Conservation (phyloP, 352 stramenopile species). For the Pythium grandisporangium region DNA sequence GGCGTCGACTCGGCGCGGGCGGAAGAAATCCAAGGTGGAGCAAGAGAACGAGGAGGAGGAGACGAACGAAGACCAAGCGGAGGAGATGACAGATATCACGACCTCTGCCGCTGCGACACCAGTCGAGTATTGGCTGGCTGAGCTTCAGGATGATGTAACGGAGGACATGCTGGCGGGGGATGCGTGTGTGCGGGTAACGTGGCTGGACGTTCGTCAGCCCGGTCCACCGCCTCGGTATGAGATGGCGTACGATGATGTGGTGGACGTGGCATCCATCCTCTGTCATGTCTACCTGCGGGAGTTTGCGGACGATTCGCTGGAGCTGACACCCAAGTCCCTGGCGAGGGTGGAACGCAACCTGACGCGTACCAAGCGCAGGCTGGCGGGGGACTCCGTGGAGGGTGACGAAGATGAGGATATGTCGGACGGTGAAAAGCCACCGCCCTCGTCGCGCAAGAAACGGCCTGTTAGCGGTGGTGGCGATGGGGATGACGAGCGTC, state of each 20-base stretch:
- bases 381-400: conserved; percentile 4
- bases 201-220: conserved; percentile 32
- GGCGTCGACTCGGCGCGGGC: neutral
- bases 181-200: conserved; percentile 40
- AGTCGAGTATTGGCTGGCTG: conserved; percentile 57
- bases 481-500: conserved; percentile 10
- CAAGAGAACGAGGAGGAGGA: conserved; percentile 8
- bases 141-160: conserved; percentile 70
- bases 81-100: neutral
- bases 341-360: conserved; percentile 34
- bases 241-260: conserved; percentile 46
- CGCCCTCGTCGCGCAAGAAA: conserved; percentile 18
- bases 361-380: conserved; percentile 21
- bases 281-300: conserved; percentile 62
- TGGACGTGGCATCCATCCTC: conserved; percentile 58
- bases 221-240: conserved; percentile 21
- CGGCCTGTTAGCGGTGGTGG: conserved; percentile 2
- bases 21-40: conserved; percentile 1
- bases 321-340: conserved; percentile 61
- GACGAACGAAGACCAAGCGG: neutral
- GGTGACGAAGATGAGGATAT: conserved; percentile 24
- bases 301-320: conserved; percentile 19
- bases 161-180: conserved; percentile 55
- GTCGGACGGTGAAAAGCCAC: conserved; percentile 47
- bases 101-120: neutral